A percentile compares a stretch with the other conserved stretches of the same genome.
Evolutionary conservation across 352 stramenopile species (phyloP).

Genomic region (Pythium phragmitis): DNA sequence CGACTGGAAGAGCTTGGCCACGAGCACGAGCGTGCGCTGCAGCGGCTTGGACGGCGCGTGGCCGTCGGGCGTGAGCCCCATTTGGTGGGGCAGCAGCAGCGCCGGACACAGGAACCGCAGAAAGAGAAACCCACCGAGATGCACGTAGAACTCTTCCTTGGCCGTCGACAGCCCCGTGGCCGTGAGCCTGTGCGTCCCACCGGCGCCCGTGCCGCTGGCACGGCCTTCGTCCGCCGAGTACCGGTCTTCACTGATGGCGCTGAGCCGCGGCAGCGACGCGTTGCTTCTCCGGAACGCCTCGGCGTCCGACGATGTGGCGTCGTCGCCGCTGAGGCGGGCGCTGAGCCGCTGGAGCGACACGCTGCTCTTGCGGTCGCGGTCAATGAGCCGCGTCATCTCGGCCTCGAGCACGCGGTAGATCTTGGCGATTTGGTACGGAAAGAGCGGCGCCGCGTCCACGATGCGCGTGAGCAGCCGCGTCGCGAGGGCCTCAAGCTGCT

Average conservation of each 20-base stretch:
- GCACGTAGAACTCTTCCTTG: slow-evolving; percentile 74
- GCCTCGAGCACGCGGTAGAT: slow-evolving; percentile 71
- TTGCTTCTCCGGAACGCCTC: slow-evolving; percentile 33
- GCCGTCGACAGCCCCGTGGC: slow-evolving; percentile 23
- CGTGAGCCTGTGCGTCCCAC: not conserved
- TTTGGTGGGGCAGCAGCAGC: slow-evolving; percentile 71
- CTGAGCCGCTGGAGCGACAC: slow-evolving; percentile 42
- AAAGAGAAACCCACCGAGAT: slow-evolving; percentile 76
- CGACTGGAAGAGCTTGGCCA: slow-evolving; percentile 81
- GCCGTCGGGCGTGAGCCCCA: slow-evolving; percentile 54
- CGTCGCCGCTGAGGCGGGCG: not conserved
- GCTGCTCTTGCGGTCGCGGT: slow-evolving; percentile 55
- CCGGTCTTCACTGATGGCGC: slow-evolving; percentile 50
- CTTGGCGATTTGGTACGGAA: slow-evolving; percentile 76
- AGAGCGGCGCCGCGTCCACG: slow-evolving; percentile 46
- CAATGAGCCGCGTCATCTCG: slow-evolving; percentile 73
- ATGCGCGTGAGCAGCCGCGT: slow-evolving; percentile 50
- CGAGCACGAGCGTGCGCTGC: slow-evolving; percentile 67
- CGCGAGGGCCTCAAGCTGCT: slow-evolving; percentile 50
- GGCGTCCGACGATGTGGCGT: too few species aligned
- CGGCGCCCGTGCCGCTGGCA: not conserved
- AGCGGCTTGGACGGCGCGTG: slow-evolving; percentile 42
- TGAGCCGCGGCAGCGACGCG: slow-evolving; percentile 39
- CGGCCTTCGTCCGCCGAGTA: slow-evolving; percentile 31
- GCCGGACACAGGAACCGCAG: slow-evolving; percentile 76